Base-by-base conservation (phyloP, 768 basidiomycete species). In the Hygrophoropsis aurantiaca region DNA sequence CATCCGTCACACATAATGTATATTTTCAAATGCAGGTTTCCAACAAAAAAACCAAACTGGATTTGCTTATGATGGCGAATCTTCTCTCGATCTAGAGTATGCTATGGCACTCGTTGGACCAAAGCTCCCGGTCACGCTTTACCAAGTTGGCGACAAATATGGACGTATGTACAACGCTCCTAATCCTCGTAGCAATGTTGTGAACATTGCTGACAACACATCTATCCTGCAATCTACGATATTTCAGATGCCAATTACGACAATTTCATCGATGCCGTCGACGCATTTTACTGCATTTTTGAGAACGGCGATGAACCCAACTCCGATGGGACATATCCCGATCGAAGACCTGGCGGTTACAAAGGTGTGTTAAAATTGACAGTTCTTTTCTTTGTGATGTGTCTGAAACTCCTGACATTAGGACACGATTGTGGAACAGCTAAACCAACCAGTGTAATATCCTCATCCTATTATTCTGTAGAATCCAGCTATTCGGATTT, bases 11-110 rank as follows among this genome's bases (percentile, higher is more conserved):
- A n/a, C n/a, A n/a, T n/a, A n/a, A n/a, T n/a, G 25, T 21, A 47
- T 9, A 37, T 8, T 16, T 18, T 42, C 42, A n/a, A n/a, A 21
- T 39, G 11, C 20, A 34, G 34, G 44, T n/a, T 42, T 75, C 75
- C 77, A 21, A 65, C 74, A 21, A 67, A 72, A 3, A 79, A 81
- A 57, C 72, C 72, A 5, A 48, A 46, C 63, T 47, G 67, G 72
- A 35, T 77, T 79, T 50, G 54, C 62, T 16, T 54, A 60, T 26
- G 79, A 84, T 47, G 79, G 74, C 11, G 84, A 84, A 71, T 81
- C 82, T 26, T 80, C 83, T 54, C 73, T 85, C 5, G 84, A 85
- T 57, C 75, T 85, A 25, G 79, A 85, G 61, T 84, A 83, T 33
- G 77, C 73, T n/a, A 76, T 86, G 44, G 69, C 77, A 3, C 63